These are phyloP conservation scores for Ascomycota sp. DNA, from an alignment of 2,329 filamentous ascomycete species.

Conservation along the genomic window DNA sequence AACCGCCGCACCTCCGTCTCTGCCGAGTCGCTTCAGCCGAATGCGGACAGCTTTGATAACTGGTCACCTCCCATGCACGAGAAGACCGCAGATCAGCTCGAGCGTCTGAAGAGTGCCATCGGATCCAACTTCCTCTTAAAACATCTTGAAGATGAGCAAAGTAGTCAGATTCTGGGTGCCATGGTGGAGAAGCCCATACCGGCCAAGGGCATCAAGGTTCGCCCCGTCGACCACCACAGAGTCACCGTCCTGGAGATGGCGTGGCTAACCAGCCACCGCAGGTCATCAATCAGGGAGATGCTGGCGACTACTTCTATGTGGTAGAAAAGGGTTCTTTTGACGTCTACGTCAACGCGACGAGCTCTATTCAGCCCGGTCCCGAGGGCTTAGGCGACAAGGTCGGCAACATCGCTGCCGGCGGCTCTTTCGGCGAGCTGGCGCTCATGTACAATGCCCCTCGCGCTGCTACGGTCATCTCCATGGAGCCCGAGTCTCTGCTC, in stretches of 20 bases:
- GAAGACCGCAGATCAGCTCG: constrained; percentile 65
- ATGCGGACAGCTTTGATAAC: constrained; percentile 62
- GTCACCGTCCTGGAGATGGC: too few relatives aligned
- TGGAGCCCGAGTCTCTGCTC: constrained; percentile 56
- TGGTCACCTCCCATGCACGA: constrained; percentile 75
- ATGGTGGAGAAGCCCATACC: constrained; percentile 90
- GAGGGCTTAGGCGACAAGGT: constrained; percentile 74
- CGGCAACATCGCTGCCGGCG: constrained; percentile 62
- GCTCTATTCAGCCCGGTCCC: constrained; percentile 56
- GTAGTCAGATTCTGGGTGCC: constrained; percentile 67
- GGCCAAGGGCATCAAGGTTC: constrained; percentile 59
- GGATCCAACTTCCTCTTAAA: constrained; percentile 84
- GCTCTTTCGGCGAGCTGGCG: constrained; percentile 89
- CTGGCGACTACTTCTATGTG: constrained; percentile 94
- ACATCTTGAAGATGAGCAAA: constrained; percentile 87
- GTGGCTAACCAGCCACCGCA: constrained; percentile 19
- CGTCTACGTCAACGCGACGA: constrained; percentile 67
- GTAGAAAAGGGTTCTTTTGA: constrained; percentile 84
- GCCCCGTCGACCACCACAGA: constrained; percentile 2
- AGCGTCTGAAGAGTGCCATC: constrained; percentile 62
- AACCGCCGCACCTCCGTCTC: constrained; percentile 88
- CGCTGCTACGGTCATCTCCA: constrained; percentile 79
- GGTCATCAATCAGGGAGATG: constrained; percentile 89
- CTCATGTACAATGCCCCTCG: constrained; percentile 98
- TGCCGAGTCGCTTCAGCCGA: constrained; percentile 86